phyloP scores from a whole-genome alignment of 2,329 filamentous ascomycete genomes.

The Talaromyces sp. region DNA sequence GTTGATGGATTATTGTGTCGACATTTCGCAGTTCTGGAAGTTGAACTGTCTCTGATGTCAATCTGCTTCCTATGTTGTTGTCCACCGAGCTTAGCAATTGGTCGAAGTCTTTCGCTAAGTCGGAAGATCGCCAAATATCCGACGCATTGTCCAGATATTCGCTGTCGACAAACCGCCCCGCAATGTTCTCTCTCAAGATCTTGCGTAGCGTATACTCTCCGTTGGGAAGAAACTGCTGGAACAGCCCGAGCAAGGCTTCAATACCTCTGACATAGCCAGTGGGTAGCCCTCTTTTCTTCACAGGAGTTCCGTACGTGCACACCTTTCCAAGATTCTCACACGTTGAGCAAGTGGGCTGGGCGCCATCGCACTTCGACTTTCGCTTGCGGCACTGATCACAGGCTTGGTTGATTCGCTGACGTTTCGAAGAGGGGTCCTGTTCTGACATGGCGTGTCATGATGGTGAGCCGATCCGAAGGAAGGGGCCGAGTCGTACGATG shows the following conservation, averaged over 20 bases:
- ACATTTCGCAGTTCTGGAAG: conserved; percentile 7
- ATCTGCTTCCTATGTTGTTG: conserved; percentile 2
- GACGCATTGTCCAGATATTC: conserved; percentile 28
- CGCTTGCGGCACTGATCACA: conserved; percentile 67
- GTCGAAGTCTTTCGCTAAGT: conserved; percentile 16
- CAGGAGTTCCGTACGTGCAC: conserved; percentile 69
- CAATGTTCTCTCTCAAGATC: conserved; percentile 58
- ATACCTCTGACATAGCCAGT: conserved; percentile 76
- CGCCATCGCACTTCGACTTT: conserved; percentile 70
- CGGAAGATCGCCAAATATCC: conserved; percentile 16
- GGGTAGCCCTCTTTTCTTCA: conserved; percentile 73
- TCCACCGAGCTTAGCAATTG: conserved; percentile 10
- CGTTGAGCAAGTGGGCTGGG: conserved; percentile 63
- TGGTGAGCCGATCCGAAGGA: conserved; percentile 13
- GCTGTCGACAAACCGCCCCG: conserved; percentile 52
- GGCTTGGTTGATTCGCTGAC: conserved; percentile 64
- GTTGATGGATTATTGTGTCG: background rate
- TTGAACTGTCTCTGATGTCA: background rate
- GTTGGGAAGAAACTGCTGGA: conserved; percentile 15
- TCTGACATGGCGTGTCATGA: conserved; percentile 29
- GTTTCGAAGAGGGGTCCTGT: conserved; percentile 40
- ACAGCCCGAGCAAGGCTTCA: conserved; percentile 60
- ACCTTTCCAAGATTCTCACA: conserved; percentile 61
- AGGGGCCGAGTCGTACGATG: background rate
- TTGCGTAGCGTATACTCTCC: conserved; percentile 16